phyloP scores from a whole-genome alignment of 768 basidiomycete species.

The Naganishia vaughanmartiniae region DNA sequence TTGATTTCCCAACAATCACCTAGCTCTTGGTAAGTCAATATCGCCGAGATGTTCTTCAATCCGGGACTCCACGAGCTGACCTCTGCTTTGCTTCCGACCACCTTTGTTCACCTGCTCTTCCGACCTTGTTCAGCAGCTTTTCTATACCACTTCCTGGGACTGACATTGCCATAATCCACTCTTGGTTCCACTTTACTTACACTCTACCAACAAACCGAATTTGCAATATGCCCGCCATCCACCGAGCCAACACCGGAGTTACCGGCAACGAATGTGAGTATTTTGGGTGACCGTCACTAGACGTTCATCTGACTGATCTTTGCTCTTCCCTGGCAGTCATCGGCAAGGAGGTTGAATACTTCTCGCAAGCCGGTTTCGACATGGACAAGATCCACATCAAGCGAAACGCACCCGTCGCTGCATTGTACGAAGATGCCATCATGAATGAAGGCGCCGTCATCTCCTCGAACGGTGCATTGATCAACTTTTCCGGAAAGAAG shows the following conservation, averaged over 20 bases:
- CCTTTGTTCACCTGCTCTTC: background rate
- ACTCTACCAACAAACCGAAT: slow-evolving; percentile 5
- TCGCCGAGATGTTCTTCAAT: background rate
- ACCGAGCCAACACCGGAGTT: slow-evolving; percentile 23
- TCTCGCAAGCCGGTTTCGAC: slow-evolving; percentile 98
- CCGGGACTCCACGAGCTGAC: slow-evolving; percentile 21
- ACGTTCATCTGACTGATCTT: background rate
- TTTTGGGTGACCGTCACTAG: background rate
- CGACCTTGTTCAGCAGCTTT: background rate
- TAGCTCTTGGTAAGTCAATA: slow-evolving; percentile 11
- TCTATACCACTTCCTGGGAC: background rate
- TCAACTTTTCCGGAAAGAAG: slow-evolving; percentile 99
- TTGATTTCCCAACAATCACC: slow-evolving; percentile 23
- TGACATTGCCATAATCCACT: background rate
- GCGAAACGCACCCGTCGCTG: slow-evolving; percentile 58
- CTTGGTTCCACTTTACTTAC: background rate
- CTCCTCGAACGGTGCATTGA: slow-evolving; percentile 89
- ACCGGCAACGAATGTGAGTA: slow-evolving; percentile 27
- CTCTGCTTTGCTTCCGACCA: slow-evolving; percentile 4
- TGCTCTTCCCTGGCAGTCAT: slow-evolving; percentile 61
- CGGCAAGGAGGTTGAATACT: slow-evolving; percentile 89
- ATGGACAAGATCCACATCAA: slow-evolving; percentile 93
- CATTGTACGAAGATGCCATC: slow-evolving; percentile 95
- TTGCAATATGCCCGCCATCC: slow-evolving; percentile 2
- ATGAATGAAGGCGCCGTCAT: slow-evolving; percentile 98